These are phyloP conservation scores for Tulasnella sp. DNA, from an alignment of 768 basidiomycete genomes.

Conservation along the genomic window DNA sequence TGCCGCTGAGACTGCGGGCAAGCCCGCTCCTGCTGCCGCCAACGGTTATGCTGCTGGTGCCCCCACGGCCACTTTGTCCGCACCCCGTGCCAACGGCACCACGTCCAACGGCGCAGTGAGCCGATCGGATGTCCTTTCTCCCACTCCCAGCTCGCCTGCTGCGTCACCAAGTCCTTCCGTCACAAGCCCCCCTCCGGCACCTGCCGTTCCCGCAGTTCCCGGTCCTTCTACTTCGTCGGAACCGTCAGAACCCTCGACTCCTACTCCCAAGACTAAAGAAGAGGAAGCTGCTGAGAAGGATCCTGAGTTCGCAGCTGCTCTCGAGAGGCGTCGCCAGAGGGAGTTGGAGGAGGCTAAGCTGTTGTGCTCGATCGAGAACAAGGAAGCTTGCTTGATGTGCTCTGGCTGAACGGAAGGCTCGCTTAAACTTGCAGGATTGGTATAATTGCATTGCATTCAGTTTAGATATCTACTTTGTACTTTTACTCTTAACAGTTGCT, in stretches of 20 bases:
- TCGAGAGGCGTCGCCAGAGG: conserved; percentile 55
- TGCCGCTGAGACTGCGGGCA: conserved; percentile 1
- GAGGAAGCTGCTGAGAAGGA: conserved; percentile 41
- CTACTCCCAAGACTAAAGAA: conserved; percentile 28
- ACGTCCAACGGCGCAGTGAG: conserved; percentile 26
- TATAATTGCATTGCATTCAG: not conserved
- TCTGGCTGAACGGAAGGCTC: conserved; percentile 30
- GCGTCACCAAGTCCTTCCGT: not conserved
- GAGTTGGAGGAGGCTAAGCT: conserved; percentile 74
- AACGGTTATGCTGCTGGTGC: not conserved
- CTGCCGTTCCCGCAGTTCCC: conserved; percentile 13
- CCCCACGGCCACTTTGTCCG: not conserved
- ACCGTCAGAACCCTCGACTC: conserved; percentile 15
- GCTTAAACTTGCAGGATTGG: not conserved
- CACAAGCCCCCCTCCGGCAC: conserved; percentile 6
- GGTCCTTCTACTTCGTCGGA: not conserved
- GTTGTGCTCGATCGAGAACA: conserved; percentile 81
- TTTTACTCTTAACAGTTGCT: not conserved
- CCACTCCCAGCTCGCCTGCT: conserved; percentile 17
- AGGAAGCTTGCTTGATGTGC: conserved; percentile 90
- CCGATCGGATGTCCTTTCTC: conserved; percentile 18
- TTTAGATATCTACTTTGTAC: not conserved
- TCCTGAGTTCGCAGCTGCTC: conserved; percentile 70
- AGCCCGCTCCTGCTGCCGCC: not conserved
- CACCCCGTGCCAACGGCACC: not conserved